These are phyloP conservation scores for Irpex sp. DNA, from an alignment of 1,284 basidiomycete genomes.

Conservation along the genomic window DNA sequence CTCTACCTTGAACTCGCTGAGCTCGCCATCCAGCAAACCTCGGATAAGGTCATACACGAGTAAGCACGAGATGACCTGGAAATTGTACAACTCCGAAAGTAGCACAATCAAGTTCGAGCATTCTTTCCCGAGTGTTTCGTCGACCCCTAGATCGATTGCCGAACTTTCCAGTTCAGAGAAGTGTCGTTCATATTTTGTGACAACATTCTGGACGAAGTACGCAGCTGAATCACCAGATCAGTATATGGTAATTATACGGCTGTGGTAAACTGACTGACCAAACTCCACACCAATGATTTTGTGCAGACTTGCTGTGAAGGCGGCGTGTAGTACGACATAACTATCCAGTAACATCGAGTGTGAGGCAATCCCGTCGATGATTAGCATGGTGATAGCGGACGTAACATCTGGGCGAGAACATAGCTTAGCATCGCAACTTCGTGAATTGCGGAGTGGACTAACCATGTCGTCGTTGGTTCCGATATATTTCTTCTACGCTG, in stretches of 20 bases:
- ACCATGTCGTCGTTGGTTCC: constrained; percentile 80
- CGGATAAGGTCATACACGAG: constrained; percentile 90
- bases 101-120: constrained; percentile 85
- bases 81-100: constrained; percentile 92
- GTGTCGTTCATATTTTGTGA: constrained; percentile 61
- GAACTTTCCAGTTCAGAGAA: constrained; percentile 30
- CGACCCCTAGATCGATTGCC: constrained; percentile 13
- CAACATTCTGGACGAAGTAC: constrained; percentile 68
- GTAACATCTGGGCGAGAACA: constrained; percentile 62
- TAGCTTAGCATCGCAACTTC: too few species aligned
- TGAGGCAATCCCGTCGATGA: constrained; percentile 80
- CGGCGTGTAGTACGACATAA: constrained; percentile 88
- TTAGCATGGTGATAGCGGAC: constrained; percentile 68
- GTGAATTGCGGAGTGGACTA: too few species aligned
- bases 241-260: not conserved
- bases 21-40: constrained; percentile 58
- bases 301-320: constrained; percentile 81
- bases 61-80: constrained; percentile 85
- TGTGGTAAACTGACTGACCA: constrained; percentile 40
- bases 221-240: constrained; percentile 46
- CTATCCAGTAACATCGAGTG: constrained; percentile 85
- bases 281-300: constrained; percentile 89
- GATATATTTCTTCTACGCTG: constrained; percentile 75
- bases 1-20: constrained; percentile 83
- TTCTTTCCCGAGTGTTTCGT: constrained; percentile 67